Conservation (phyloP, 1,139 yeast species). For the Saccharomyces uvarum region DNA sequence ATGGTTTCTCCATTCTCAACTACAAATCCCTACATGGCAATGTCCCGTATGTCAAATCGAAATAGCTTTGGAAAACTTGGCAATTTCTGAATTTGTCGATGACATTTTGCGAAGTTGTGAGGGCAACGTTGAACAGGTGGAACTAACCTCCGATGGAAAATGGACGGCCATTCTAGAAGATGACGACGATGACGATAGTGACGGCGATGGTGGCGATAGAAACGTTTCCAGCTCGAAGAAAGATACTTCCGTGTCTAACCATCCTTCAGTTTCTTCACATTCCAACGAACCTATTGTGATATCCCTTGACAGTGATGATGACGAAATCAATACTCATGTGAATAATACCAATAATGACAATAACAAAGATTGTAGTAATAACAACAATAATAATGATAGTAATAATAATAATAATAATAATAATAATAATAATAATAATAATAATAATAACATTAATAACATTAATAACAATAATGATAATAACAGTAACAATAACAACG, state of each 20-base stretch:
- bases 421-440: conserved; percentile 2
- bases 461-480: conserved; percentile 7
- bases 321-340: background rate
- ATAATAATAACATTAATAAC: conserved; percentile 3
- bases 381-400: conserved; percentile 1
- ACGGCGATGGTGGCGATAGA: conserved; percentile 7
- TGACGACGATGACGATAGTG: conserved; percentile 11
- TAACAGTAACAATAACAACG: background rate
- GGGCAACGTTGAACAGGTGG: conserved; percentile 47
- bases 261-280: background rate
- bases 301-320: conserved; percentile 27
- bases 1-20: conserved; percentile 52
- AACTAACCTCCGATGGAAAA: conserved; percentile 48
- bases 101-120: conserved; percentile 42
- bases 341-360: background rate
- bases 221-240: conserved; percentile 5
- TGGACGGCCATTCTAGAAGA: conserved; percentile 43
- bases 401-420: conserved; percentile 8
- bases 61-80: conserved; percentile 44
- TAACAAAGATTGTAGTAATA: background rate
- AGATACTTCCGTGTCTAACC: background rate
- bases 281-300: conserved; percentile 25
- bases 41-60: conserved; percentile 57
- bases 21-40: conserved; percentile 55
- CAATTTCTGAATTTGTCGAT: conserved; percentile 52